Evolutionary conservation across 139 green algal species (phyloP).

Genomic region (Spirogloea muscicola): DNA sequence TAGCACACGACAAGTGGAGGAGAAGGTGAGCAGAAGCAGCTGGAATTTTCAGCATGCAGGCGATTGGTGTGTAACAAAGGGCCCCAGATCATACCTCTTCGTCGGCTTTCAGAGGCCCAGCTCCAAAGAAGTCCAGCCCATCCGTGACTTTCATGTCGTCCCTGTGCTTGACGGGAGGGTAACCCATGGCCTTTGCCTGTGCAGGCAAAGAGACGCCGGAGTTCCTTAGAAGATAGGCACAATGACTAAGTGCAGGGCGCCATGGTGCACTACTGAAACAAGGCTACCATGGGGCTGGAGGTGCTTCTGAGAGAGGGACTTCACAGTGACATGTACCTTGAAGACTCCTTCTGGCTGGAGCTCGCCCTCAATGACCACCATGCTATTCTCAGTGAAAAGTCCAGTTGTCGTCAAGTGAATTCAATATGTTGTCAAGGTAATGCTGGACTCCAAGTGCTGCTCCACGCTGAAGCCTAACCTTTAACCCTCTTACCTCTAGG

Average conservation of each 20-base stretch:
- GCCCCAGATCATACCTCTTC: too few species aligned
- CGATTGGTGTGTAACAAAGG: too few species aligned
- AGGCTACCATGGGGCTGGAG: too few species aligned
- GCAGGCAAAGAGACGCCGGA: too few species aligned
- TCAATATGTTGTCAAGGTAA: not conserved
- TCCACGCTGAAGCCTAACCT: not conserved
- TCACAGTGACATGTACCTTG: not conserved
- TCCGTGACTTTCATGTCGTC: conserved; percentile 31
- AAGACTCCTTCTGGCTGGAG: conserved; percentile 9
- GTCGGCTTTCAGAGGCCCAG: conserved; percentile 27
- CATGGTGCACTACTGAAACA: too few species aligned
- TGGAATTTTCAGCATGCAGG: too few species aligned
- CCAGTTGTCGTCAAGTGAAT: conserved; percentile 18
- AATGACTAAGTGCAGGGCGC: too few species aligned
- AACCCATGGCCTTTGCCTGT: conserved; percentile 1
- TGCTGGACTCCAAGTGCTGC: not conserved
- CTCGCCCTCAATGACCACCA: conserved; percentile 40
- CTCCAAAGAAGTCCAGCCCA: conserved; percentile 80
- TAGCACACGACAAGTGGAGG: too few species aligned
- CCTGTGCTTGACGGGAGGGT: conserved; percentile 3
- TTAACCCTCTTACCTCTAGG: not conserved
- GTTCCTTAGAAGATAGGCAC: too few species aligned
- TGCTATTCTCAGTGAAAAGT: conserved; percentile 43
- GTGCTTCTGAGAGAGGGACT: too few species aligned
- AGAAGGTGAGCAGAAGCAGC: too few species aligned